phyloP scores from a whole-genome alignment of 768 basidiomycete species.

The Stropharia rugosoannulata region DNA sequence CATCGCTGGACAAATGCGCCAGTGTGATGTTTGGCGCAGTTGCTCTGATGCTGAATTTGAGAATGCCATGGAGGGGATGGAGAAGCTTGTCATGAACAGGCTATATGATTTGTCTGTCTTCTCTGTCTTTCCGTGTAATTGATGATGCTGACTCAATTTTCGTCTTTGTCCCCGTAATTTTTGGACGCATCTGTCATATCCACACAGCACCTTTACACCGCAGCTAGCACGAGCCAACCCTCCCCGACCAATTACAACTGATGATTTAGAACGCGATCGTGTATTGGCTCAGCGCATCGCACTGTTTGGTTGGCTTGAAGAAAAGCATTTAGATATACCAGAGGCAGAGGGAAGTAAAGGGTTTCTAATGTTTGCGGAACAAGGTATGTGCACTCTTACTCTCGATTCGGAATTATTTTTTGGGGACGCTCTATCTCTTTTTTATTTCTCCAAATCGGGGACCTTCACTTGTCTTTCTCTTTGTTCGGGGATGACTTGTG shows the following conservation, averaged over 20 bases:
- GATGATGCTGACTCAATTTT: no score
- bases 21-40: conserved; percentile 80
- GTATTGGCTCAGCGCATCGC: conserved; percentile 87
- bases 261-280: conserved; percentile 95
- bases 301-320: conserved; percentile 88
- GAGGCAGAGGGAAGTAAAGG: conserved; percentile 72
- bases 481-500: no score
- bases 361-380: conserved; percentile 86
- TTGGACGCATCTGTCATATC: no score
- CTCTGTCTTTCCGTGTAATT: no score
- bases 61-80: conserved; percentile 97
- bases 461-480: no score
- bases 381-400: conserved; percentile 49
- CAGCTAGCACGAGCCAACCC: conserved; percentile 66
- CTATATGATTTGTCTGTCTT: conserved; percentile 87
- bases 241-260: conserved; percentile 80
- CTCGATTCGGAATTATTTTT: neutral
- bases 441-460: no score
- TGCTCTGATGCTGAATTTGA: conserved; percentile 85
- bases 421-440: neutral
- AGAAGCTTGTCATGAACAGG: conserved; percentile 99
- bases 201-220: conserved; percentile 85
- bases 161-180: no score
- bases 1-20: conserved; percentile 85
- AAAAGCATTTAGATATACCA: conserved; percentile 89